phyloP scores from a whole-genome alignment of 2,329 filamentous ascomycete genomes.

The Stagonosporopsis cucurbitacearum region DNA sequence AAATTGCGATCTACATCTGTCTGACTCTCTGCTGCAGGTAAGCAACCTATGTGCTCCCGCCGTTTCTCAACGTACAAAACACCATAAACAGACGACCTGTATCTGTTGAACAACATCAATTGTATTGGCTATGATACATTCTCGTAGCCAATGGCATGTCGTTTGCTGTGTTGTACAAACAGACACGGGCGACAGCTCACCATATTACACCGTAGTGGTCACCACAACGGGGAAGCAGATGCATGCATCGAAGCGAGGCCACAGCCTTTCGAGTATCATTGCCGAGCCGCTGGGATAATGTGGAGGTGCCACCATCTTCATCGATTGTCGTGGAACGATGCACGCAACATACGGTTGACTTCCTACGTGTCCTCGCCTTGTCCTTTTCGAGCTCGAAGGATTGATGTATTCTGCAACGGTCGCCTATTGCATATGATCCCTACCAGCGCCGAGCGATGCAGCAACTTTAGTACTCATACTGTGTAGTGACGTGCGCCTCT shows the following conservation, averaged over 20 bases:
- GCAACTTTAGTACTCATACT: neutral
- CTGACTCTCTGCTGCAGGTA: neutral
- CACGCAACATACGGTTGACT: constrained; percentile 5
- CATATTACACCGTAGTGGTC: constrained; percentile 26
- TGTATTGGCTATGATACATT: neutral
- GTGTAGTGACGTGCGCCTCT: neutral
- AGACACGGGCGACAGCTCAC: constrained; percentile 21
- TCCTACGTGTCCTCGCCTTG: constrained; percentile 6
- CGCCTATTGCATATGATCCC: neutral
- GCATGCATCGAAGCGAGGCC: constrained; percentile 26
- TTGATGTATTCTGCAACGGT: constrained; percentile 6
- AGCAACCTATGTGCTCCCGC: neutral
- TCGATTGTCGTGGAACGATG: constrained; percentile 20
- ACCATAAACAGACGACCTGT: neutral
- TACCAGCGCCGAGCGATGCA: neutral
- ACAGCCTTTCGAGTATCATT: constrained; percentile 13
- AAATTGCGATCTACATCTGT: neutral
- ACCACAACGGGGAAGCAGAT: constrained; percentile 28
- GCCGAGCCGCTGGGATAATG: constrained; percentile 13
- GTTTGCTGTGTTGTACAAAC: constrained; percentile 15
- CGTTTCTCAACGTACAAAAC: neutral
- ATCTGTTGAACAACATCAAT: constrained; percentile 3
- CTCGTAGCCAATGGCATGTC: constrained; percentile 15
- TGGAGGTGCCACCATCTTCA: constrained; percentile 19
- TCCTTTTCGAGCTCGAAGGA: constrained; percentile 4